These are phyloP conservation scores for Stephanodiscus triporus DNA, from an alignment of 108 stramenopile species.

Conservation along the genomic window DNA sequence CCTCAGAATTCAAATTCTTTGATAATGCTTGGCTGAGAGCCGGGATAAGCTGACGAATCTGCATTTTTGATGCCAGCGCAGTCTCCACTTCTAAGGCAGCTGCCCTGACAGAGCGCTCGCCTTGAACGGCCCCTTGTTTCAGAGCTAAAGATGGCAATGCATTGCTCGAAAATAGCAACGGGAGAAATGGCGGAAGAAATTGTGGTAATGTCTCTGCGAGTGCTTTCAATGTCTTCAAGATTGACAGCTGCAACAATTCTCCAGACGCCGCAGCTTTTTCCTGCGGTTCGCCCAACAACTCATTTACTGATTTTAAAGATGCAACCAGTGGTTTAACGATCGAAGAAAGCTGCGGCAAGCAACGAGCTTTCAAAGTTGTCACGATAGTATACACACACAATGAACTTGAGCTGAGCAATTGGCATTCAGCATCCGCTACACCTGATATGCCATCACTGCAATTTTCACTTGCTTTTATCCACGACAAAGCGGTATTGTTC, in stretches of 20 bases:
- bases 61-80: conserved; percentile 54
- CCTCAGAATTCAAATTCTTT: conserved; percentile 21
- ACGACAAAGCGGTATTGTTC: conserved; percentile 29
- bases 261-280: conserved; percentile 24
- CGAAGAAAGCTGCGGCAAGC: conserved; percentile 63
- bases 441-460: conserved; percentile 5
- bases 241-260: conserved; percentile 59
- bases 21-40: conserved; percentile 49
- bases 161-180: conserved; percentile 51
- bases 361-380: conserved; percentile 58
- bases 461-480: conserved; percentile 28
- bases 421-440: conserved; percentile 42
- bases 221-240: conserved; percentile 54
- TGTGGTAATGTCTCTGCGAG: conserved; percentile 78
- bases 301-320: conserved; percentile 52
- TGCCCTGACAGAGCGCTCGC: conserved; percentile 29
- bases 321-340: conserved; percentile 62
- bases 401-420: conserved; percentile 53
- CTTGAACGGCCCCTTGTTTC: conserved; percentile 14
- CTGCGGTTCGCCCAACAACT: background rate
- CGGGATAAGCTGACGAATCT: conserved; percentile 71
- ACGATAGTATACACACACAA: conserved; percentile 72
- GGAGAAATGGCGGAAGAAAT: conserved; percentile 74
- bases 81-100: conserved; percentile 47
- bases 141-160: conserved; percentile 61